Percentiles rank a stretch among this genome's conserved stretches.
Evolutionary conservation across 495 filamentous ascomycete genomes (phyloP).

Genomic region (Diplogelasinospora grovesii): DNA sequence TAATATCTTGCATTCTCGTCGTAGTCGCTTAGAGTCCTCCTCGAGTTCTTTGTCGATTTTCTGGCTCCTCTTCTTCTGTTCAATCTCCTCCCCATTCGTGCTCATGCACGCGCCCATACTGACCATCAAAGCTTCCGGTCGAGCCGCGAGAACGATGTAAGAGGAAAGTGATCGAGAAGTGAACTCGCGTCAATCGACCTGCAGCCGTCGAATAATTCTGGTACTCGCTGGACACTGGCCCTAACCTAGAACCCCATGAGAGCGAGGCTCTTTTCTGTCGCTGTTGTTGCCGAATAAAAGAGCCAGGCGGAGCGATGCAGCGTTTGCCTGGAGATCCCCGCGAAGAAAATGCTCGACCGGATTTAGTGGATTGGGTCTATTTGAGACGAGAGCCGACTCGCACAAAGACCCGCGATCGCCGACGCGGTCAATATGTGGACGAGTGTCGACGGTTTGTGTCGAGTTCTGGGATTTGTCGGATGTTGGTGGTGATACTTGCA

Average conservation of each 20-base stretch:
- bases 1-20: conserved; percentile 97
- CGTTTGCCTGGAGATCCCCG: too few relatives aligned
- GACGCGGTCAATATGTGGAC: too few relatives aligned
- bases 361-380: too few relatives aligned
- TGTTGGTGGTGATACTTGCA: too few relatives aligned
- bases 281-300: too few relatives aligned
- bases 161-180: conserved; percentile 3
- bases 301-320: too few relatives aligned
- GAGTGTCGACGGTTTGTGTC: too few relatives aligned
- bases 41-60: conserved; percentile 87
- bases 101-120: conserved; percentile 91
- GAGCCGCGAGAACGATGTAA: conserved; percentile 7
- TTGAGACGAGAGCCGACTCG: too few relatives aligned
- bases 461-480: too few relatives aligned
- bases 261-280: too few relatives aligned
- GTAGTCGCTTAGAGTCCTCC: conserved; percentile 83
- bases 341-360: too few relatives aligned
- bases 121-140: conserved; percentile 21
- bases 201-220: conserved; percentile 4
- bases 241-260: conserved; percentile 20
- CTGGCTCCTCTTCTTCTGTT: conserved; percentile 90
- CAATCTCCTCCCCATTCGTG: conserved; percentile 68
- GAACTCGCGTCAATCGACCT: not conserved
- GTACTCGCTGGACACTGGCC: conserved; percentile 13
- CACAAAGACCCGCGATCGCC: too few relatives aligned